Base-by-base conservation (phyloP, 2,329 filamentous ascomycete genomes). In the Claviceps arundinis region DNA sequence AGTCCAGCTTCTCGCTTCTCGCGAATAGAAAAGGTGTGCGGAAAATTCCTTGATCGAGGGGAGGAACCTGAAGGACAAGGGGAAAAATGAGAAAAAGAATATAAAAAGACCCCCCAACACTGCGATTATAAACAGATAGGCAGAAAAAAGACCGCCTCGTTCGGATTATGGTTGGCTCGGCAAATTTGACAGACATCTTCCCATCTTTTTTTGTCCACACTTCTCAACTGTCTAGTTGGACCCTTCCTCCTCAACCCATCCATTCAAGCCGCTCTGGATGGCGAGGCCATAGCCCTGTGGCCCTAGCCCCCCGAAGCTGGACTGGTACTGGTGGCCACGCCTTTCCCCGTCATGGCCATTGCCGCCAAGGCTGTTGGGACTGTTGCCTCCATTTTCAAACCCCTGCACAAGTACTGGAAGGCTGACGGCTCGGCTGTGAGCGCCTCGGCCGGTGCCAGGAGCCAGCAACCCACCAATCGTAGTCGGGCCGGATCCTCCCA, bases 401-500 rank as follows among this genome's bases (percentile, higher is more conserved):
- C 77, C 78, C 17, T 80, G 79, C 0, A 79, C 81, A 51, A 85
- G 75, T 5, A 78, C 81, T 1, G 93, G 93, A 62, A 98, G 73
- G 65, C 89, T 95, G 54, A 96, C 89, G 37, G 93, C 89, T 40
- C 93, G 84, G 62, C 81, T 91, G 67, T 84, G 81, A 56, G 79
- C 78, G 37, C 76, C 72, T 37, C 81, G 75, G 14, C 70, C 65
- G 51, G 80, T 83, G 50, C 80, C 81, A 2, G 87, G 87, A 2
- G 87, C 85, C 49, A 93, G 76, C 40, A 94, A 78, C 7, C 87
- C 85, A 44, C 85, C 85, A 55, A 90, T 84, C 1, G 83, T 87
- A 2, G 84, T 82, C 2, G 85, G 73, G 38, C 77, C 79, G 24
- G 76, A 74, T 3, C 70, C 66, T n/a, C 71, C 67, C 46, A 70